These are phyloP conservation scores for Phytopythium montanum DNA, from an alignment of 352 stramenopile species.

Conservation along the genomic window DNA sequence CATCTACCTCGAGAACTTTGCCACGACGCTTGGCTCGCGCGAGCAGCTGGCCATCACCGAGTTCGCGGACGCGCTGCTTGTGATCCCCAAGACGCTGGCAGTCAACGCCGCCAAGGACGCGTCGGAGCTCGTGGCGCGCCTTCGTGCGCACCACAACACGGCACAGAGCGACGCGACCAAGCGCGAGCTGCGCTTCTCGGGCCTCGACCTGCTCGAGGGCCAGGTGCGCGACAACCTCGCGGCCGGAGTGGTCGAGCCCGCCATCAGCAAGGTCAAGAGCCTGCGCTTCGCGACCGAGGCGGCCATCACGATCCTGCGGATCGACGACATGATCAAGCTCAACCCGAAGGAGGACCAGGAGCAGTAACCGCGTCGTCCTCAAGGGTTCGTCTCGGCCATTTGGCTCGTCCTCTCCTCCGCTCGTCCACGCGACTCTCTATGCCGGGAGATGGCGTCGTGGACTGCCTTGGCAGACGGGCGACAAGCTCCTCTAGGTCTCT, in stretches of 20 bases:
- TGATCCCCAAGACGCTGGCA: conserved; percentile 98
- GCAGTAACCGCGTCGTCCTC: conserved; percentile 43
- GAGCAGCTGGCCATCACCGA: conserved; percentile 99
- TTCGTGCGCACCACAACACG: conserved; percentile 96
- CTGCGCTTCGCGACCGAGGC: conserved; percentile 99
- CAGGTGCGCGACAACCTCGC: conserved; percentile 95
- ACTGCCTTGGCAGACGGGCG: background rate
- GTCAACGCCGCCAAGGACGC: conserved; percentile 99
- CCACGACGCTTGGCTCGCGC: conserved; percentile 93
- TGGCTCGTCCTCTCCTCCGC: background rate
- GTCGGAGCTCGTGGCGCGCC: conserved; percentile 97
- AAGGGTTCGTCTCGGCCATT: conserved; percentile 9
- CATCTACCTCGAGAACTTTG: conserved; percentile 98
- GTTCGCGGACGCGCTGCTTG: conserved; percentile 97
- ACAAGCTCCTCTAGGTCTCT: conserved; percentile 1
- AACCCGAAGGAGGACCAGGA: conserved; percentile 86
- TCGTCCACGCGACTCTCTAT: background rate
- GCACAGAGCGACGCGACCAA: conserved; percentile 87
- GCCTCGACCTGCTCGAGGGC: conserved; percentile 97
- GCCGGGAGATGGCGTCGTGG: background rate
- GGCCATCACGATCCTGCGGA: conserved; percentile 99
- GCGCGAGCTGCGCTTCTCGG: conserved; percentile 81
- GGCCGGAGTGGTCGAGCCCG: conserved; percentile 98
- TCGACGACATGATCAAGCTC: conserved; percentile 99
- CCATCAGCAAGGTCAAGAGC: conserved; percentile 99